Evolutionary conservation across 306 rosid genomes (phyloP).

Genomic region (Herpetospermum pedunculosum): DNA sequence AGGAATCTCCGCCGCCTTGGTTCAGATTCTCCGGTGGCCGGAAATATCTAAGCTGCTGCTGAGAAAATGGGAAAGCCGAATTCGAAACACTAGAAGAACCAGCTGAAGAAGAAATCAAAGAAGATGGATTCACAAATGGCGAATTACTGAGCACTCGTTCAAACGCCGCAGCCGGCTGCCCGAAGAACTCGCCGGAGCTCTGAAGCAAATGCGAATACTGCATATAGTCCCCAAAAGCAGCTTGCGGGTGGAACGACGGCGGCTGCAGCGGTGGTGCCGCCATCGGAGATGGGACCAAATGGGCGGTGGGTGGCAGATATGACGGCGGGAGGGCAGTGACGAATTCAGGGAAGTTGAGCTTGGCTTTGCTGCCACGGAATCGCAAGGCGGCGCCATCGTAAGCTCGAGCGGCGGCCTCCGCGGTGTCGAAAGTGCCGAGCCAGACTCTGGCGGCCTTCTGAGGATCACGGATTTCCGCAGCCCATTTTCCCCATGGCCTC

Average conservation of each 20-base stretch:
- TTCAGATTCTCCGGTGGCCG: slow-evolving; percentile 3
- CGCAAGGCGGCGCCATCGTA: slow-evolving; percentile 12
- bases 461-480: slow-evolving; percentile 15
- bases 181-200: not conserved
- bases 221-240: not conserved
- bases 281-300: not conserved
- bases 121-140: not conserved
- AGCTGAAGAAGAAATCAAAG: not conserved
- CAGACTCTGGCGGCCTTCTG: slow-evolving; percentile 16
- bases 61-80: not conserved
- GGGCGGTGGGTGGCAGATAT: not conserved
- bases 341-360: slow-evolving; percentile 17
- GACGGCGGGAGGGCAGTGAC: not conserved
- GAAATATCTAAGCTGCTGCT: not conserved
- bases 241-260: not conserved
- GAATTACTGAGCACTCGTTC: not conserved
- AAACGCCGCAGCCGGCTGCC: not conserved
- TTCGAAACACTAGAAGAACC: not conserved
- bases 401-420: slow-evolving; percentile 15
- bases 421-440: slow-evolving; percentile 13
- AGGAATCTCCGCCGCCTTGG: not conserved
- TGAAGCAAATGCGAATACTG: slow-evolving; percentile 1
- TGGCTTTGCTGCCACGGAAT: slow-evolving; percentile 15
- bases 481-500: slow-evolving; percentile 21
- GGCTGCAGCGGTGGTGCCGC: not conserved